Conservation (phyloP, 805 yeast species). For the Saccharomyces kudriavzevii region DNA sequence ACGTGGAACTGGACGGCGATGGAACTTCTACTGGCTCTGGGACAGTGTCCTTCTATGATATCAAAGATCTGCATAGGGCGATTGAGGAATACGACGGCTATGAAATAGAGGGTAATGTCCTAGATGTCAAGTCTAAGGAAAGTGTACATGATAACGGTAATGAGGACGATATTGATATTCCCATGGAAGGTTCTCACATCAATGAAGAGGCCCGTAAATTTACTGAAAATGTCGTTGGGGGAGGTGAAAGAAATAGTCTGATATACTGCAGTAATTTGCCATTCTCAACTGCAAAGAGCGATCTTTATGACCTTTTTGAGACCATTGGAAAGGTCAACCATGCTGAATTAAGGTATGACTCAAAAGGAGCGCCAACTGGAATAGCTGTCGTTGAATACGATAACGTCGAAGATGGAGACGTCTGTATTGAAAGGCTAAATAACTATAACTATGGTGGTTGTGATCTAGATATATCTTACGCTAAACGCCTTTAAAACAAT, state of each 20-base stretch:
- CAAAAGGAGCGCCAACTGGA: slow-evolving; percentile 66
- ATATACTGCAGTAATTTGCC: slow-evolving; percentile 77
- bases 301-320: slow-evolving; percentile 76
- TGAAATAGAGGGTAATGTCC: slow-evolving; percentile 28
- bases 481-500: slow-evolving; percentile 28
- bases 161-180: background rate
- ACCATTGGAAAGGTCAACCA: slow-evolving; percentile 66
- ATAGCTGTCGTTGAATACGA: slow-evolving; percentile 78
- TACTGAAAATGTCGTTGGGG: slow-evolving; percentile 56
- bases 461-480: slow-evolving; percentile 60
- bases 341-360: slow-evolving; percentile 66
- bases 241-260: slow-evolving; percentile 51
- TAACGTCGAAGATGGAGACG: slow-evolving; percentile 56
- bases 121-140: slow-evolving; percentile 9
- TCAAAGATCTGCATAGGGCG: slow-evolving; percentile 62
- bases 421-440: slow-evolving; percentile 66
- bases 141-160: background rate
- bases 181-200: background rate
- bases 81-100: slow-evolving; percentile 66
- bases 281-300: slow-evolving; percentile 78
- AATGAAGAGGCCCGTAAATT: slow-evolving; percentile 38
- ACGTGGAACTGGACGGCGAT: slow-evolving; percentile 51
- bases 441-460: slow-evolving; percentile 82
- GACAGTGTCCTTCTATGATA: slow-evolving; percentile 62
- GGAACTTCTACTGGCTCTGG: slow-evolving; percentile 78